These are phyloP conservation scores for Pseudevernia furfuracea DNA, from an alignment of 495 filamentous ascomycete genomes.

Conservation along the genomic window DNA sequence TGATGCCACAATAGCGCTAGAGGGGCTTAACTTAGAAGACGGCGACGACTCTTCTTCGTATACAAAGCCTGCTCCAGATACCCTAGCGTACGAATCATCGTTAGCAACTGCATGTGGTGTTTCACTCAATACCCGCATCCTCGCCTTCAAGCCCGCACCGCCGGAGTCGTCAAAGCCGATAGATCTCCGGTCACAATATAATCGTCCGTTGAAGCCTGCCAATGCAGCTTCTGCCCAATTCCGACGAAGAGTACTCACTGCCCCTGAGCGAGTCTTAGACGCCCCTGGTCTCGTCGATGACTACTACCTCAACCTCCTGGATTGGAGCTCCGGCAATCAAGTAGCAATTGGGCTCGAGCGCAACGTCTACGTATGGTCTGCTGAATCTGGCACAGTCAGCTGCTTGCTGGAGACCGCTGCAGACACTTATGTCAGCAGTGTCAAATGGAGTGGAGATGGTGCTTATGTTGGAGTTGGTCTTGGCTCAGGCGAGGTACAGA, in stretches of 20 bases:
- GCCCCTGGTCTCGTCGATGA: conserved; percentile 93
- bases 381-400: conserved; percentile 80
- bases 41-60: conserved; percentile 50
- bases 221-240: conserved; percentile 69
- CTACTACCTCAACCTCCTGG: conserved; percentile 96
- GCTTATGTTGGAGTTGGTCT: conserved; percentile 95
- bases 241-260: conserved; percentile 82
- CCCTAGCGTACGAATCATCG: conserved; percentile 85
- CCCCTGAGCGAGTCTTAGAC: conserved; percentile 95
- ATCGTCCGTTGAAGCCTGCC: conserved; percentile 80
- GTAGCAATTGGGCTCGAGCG: conserved; percentile 96
- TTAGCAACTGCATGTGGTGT: conserved; percentile 89
- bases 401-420: conserved; percentile 75
- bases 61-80: conserved; percentile 73
- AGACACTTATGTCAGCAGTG: conserved; percentile 94
- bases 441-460: conserved; percentile 97
- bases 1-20: conserved; percentile 69
- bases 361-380: conserved; percentile 98
- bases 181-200: conserved; percentile 95
- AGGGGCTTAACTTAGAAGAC: conserved; percentile 65
- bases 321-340: conserved; percentile 97
- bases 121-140: conserved; percentile 84
- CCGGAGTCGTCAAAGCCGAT: conserved; percentile 97
- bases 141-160: conserved; percentile 96
- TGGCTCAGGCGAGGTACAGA: conserved; percentile 92